Evolutionary conservation across 768 basidiomycete genomes (phyloP).

Genomic region (Leccinum disarticulatum): DNA sequence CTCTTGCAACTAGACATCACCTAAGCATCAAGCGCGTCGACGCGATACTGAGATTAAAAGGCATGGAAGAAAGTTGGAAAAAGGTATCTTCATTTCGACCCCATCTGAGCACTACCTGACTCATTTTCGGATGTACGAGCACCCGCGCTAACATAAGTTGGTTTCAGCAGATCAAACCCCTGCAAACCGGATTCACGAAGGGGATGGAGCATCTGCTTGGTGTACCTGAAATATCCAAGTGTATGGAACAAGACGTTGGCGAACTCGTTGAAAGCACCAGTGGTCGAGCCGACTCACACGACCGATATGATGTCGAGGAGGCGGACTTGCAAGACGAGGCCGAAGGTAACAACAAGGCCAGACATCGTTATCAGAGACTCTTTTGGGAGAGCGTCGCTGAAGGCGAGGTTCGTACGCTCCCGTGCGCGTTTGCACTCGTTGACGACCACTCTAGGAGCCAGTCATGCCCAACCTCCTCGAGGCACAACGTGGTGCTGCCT

Average conservation of each 20-base stretch:
- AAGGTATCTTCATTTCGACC: constrained; percentile 57
- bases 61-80: constrained; percentile 66
- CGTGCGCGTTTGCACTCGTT: background rate
- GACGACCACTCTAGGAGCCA: constrained; percentile 48
- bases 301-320: constrained; percentile 50
- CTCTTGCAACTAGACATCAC: constrained; percentile 59
- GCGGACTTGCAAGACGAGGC: constrained; percentile 63
- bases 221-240: constrained; percentile 37
- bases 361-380: constrained; percentile 64
- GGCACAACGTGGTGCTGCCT: constrained; percentile 42
- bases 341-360: constrained; percentile 53
- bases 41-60: constrained; percentile 81
- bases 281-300: background rate
- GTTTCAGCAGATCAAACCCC: constrained; percentile 47
- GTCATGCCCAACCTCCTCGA: constrained; percentile 58
- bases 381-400: constrained; percentile 83
- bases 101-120: constrained; percentile 52
- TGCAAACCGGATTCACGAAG: constrained; percentile 77
- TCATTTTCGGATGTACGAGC: constrained; percentile 8
- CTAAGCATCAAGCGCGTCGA: constrained; percentile 78
- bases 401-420: constrained; percentile 49
- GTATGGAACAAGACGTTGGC: constrained; percentile 2
- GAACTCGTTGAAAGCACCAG: constrained; percentile 10
- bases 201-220: constrained; percentile 84
- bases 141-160: background rate